These are phyloP conservation scores for Umbelopsis isabellina DNA, from an alignment of 192 early-diverging fungal species.

Conservation along the genomic window DNA sequence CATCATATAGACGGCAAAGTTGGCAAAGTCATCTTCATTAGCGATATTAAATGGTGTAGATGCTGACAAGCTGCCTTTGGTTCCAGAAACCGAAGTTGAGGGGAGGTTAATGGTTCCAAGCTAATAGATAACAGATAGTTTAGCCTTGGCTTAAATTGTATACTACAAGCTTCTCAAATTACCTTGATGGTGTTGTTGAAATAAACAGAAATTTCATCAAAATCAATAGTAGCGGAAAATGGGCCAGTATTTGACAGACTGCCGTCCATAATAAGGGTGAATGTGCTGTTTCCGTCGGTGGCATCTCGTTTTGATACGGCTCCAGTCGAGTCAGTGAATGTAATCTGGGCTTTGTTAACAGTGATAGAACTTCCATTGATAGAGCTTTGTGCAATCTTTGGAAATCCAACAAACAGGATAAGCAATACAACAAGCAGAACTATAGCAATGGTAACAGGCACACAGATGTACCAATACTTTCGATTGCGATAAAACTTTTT, in stretches of 20 bases:
- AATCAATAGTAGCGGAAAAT: slow-evolving; percentile 52
- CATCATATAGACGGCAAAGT: slow-evolving; percentile 50
- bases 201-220: slow-evolving; percentile 47
- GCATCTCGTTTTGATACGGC: slow-evolving; percentile 19
- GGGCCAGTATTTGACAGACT: slow-evolving; percentile 50
- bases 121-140: background rate
- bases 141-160: background rate
- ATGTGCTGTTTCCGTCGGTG: slow-evolving; percentile 32
- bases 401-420: slow-evolving; percentile 50
- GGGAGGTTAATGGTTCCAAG: slow-evolving; percentile 44
- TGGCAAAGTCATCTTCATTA: slow-evolving; percentile 40
- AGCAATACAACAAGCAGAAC: slow-evolving; percentile 44
- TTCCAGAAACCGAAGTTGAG: slow-evolving; percentile 42
- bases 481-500: slow-evolving; percentile 42
- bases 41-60: slow-evolving; percentile 32
- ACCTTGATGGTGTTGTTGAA: slow-evolving; percentile 38
- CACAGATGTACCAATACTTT: slow-evolving; percentile 55
- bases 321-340: slow-evolving; percentile 25
- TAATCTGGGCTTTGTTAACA: slow-evolving; percentile 43
- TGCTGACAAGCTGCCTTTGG: slow-evolving; percentile 31
- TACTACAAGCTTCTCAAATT: background rate
- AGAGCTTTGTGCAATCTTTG: slow-evolving; percentile 45
- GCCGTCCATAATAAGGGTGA: slow-evolving; percentile 46
- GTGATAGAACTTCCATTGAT: slow-evolving; percentile 41
- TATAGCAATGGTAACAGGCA: slow-evolving; percentile 42